These are phyloP conservation scores for Sporothrix brunneoviolacea DNA, from an alignment of 2,329 filamentous ascomycete species.

Conservation along the genomic window DNA sequence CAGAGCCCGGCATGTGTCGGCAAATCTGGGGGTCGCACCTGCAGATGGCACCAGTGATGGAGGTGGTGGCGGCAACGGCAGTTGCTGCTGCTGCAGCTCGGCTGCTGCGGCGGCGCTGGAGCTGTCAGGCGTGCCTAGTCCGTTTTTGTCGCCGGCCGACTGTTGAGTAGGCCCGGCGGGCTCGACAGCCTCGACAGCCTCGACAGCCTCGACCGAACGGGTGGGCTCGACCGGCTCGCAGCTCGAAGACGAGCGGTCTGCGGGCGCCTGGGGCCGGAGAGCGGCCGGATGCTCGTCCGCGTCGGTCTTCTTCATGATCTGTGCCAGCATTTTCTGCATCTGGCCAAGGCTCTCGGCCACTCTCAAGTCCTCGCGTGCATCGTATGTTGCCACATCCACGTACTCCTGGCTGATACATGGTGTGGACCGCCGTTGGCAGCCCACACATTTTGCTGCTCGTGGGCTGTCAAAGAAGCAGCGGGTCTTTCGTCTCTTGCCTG, in stretches of 20 bases:
- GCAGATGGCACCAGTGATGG: not conserved
- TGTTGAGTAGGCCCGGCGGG: not conserved
- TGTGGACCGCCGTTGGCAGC: slow-evolving; percentile 36
- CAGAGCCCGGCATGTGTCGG: not conserved
- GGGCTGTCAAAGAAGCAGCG: slow-evolving; percentile 37
- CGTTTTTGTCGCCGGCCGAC: not conserved
- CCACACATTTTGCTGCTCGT: slow-evolving; percentile 34
- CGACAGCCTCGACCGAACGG: no score
- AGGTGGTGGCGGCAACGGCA: not conserved
- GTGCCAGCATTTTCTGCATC: slow-evolving; percentile 29
- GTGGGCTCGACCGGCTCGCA: not conserved
- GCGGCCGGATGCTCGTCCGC: no score
- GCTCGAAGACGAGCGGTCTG: not conserved
- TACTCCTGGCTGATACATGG: slow-evolving; percentile 42
- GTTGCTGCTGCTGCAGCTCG: not conserved
- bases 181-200: not conserved
- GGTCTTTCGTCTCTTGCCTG: slow-evolving; percentile 44
- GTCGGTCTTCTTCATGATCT: slow-evolving; percentile 6
- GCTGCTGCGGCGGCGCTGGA: not conserved
- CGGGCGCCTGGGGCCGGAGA: no score
- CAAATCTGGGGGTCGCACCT: not conserved
- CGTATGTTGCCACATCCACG: slow-evolving; percentile 21
- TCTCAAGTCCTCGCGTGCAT: slow-evolving; percentile 8
- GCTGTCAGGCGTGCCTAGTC: not conserved
- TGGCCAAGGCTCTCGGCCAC: slow-evolving; percentile 26